These are phyloP conservation scores for Ustilago cynodontis DNA, from an alignment of 1,284 basidiomycete genomes.

Conservation along the genomic window DNA sequence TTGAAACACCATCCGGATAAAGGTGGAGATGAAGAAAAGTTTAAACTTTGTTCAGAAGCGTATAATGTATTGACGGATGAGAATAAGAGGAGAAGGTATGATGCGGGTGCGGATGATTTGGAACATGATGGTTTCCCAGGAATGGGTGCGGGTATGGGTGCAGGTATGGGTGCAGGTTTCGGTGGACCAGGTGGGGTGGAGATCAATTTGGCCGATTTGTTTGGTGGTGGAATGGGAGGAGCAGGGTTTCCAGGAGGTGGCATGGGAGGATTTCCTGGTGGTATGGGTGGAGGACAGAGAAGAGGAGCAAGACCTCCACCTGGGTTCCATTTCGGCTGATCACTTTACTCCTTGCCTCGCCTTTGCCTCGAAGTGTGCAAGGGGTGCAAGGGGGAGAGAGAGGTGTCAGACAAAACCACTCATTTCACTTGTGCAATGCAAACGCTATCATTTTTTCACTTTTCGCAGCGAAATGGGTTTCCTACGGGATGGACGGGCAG, in stretches of 20 bases:
- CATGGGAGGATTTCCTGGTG: conserved; percentile 40
- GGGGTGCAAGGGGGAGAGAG: too few relatives aligned
- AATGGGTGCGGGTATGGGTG: conserved; percentile 1
- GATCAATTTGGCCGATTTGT: conserved; percentile 67
- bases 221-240: conserved; percentile 56
- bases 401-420: too few relatives aligned
- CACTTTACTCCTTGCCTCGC: neutral
- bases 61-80: conserved; percentile 65
- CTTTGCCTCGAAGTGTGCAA: too few relatives aligned
- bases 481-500: too few relatives aligned
- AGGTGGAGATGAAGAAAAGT: conserved; percentile 69
- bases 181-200: conserved; percentile 57
- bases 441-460: too few relatives aligned
- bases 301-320: conserved; percentile 44
- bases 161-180: conserved; percentile 42
- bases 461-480: too few relatives aligned
- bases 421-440: too few relatives aligned
- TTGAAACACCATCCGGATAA: conserved; percentile 70
- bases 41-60: conserved; percentile 68
- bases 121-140: conserved; percentile 55
- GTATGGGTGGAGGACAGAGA: conserved; percentile 34
- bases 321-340: conserved; percentile 54
- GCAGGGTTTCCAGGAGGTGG: conserved; percentile 43
- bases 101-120: conserved; percentile 65
- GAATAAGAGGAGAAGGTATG: conserved; percentile 65